These are phyloP conservation scores for Ceratocystis papillata DNA, from an alignment of 2,329 filamentous ascomycete species.

Conservation along the genomic window DNA sequence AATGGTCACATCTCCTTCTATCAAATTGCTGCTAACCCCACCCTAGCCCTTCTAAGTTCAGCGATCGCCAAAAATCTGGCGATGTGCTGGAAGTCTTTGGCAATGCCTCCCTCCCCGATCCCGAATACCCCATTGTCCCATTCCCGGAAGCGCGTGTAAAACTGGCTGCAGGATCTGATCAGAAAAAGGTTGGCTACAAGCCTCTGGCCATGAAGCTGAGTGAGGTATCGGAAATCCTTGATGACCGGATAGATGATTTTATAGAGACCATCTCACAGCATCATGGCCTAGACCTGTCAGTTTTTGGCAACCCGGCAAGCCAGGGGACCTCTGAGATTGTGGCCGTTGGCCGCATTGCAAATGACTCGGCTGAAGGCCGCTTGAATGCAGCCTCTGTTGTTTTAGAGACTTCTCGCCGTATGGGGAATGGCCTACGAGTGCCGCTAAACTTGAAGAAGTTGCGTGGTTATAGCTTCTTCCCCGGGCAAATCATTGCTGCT, in stretches of 20 bases:
- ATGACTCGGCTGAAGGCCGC: conserved; percentile 73
- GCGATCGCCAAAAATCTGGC: conserved; percentile 65
- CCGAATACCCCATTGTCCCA: conserved; percentile 60
- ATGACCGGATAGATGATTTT: conserved; percentile 92
- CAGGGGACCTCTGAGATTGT: conserved; percentile 80
- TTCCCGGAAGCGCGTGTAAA: conserved; percentile 69
- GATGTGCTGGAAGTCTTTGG: conserved; percentile 68
- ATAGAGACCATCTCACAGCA: conserved; percentile 60
- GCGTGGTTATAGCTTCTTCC: conserved; percentile 70
- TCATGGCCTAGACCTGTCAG: conserved; percentile 63
- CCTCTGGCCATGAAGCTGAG: conserved; percentile 90
- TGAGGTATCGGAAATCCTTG: conserved; percentile 82
- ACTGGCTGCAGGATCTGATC: conserved; percentile 73
- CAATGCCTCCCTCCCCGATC: conserved; percentile 50
- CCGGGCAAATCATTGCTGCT: conserved; percentile 84
- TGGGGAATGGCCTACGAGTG: conserved; percentile 70
- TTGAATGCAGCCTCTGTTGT: conserved; percentile 77
- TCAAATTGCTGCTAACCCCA: neutral
- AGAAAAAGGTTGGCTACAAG: conserved; percentile 84
- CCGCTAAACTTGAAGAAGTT: conserved; percentile 65
- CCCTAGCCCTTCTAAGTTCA: conserved; percentile 54
- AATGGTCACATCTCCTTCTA: neutral
- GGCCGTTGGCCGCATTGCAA: conserved; percentile 83
- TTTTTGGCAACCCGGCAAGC: conserved; percentile 75
- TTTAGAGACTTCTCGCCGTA: conserved; percentile 75